These are phyloP conservation scores for Claviceps sorghi DNA, from an alignment of 2,329 filamentous ascomycete species.

Conservation along the genomic window DNA sequence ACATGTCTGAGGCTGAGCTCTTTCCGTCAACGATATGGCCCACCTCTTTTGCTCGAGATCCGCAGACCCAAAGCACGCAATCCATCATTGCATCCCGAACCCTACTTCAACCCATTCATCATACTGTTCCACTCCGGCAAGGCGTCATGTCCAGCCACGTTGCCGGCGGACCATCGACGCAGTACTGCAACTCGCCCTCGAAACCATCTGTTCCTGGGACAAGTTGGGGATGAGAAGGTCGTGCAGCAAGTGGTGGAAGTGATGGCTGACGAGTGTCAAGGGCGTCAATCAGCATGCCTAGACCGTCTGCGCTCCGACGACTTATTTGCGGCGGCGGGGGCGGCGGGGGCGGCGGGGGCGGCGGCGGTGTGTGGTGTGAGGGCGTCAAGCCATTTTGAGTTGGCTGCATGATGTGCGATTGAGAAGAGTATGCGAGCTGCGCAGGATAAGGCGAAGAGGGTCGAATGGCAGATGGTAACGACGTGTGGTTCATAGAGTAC, in stretches of 20 bases:
- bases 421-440: slow-evolving; percentile 8
- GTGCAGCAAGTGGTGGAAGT: slow-evolving; percentile 6
- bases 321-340: slow-evolving; percentile 2
- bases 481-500: slow-evolving; percentile 8
- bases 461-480: slow-evolving; percentile 9
- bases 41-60: too few relatives aligned
- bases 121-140: neutral
- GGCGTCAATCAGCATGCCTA: slow-evolving; percentile 28
- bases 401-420: slow-evolving; percentile 4
- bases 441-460: slow-evolving; percentile 9
- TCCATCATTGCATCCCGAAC: too few relatives aligned
- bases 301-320: slow-evolving; percentile 16
- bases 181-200: slow-evolving; percentile 29
- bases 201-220: slow-evolving; percentile 29
- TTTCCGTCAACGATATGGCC: too few relatives aligned
- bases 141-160: slow-evolving; percentile 6
- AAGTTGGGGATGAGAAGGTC: slow-evolving; percentile 9
- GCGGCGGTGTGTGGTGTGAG: slow-evolving; percentile 6
- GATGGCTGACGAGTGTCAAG: slow-evolving; percentile 20
- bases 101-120: neutral
- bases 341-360: neutral
- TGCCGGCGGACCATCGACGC: slow-evolving; percentile 22
- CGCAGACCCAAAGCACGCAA: too few relatives aligned
- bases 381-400: slow-evolving; percentile 5
- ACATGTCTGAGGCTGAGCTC: too few relatives aligned